Percentiles rank a stretch among this genome's conserved stretches.
Evolutionary conservation across 352 stramenopile genomes (phyloP).

Genomic region (Pilasporangium apinafurcum): DNA sequence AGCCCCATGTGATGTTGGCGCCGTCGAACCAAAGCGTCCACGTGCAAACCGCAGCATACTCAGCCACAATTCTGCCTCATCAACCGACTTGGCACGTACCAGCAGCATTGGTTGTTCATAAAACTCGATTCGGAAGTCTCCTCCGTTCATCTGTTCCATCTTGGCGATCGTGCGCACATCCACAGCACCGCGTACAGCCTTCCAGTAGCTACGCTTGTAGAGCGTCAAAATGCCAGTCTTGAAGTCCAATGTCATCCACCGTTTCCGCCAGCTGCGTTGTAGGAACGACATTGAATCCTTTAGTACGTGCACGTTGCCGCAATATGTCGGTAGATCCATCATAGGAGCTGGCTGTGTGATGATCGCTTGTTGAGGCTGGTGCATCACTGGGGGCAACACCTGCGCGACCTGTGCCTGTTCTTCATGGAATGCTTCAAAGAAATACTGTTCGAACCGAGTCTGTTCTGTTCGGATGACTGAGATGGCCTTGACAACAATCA

Average conservation of each 20-base stretch:
- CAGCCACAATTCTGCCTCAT: conserved; percentile 70
- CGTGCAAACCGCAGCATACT: conserved; percentile 65
- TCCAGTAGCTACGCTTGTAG: conserved; percentile 86
- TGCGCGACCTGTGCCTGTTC: conserved; percentile 24
- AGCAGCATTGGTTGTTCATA: conserved; percentile 41
- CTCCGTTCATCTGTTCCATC: conserved; percentile 64
- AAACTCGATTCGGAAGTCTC: conserved; percentile 68
- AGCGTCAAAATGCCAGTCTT: conserved; percentile 59
- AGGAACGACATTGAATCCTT: conserved; percentile 74
- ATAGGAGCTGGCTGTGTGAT: no score
- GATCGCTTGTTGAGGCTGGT: conserved; percentile 5
- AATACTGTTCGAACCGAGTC: conserved; percentile 48
- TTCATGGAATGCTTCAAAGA: conserved; percentile 44
- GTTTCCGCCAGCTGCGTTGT: conserved; percentile 74
- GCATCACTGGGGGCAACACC: conserved; percentile 13
- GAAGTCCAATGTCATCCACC: conserved; percentile 81
- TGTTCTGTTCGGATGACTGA: conserved; percentile 58
- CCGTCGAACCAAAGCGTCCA: conserved; percentile 23
- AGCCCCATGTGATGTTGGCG: no score
- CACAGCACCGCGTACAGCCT: conserved; percentile 59
- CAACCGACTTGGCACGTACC: conserved; percentile 43
- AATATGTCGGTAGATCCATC: conserved; percentile 74
- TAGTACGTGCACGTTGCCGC: conserved; percentile 66
- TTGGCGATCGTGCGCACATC: conserved; percentile 54
- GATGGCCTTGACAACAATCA: conserved; percentile 43